Evolutionary conservation across 2,329 filamentous ascomycete species (phyloP), one percentile per base, ranked within the genome.

Genomic region (Cryphonectria nitschkei): DNA sequence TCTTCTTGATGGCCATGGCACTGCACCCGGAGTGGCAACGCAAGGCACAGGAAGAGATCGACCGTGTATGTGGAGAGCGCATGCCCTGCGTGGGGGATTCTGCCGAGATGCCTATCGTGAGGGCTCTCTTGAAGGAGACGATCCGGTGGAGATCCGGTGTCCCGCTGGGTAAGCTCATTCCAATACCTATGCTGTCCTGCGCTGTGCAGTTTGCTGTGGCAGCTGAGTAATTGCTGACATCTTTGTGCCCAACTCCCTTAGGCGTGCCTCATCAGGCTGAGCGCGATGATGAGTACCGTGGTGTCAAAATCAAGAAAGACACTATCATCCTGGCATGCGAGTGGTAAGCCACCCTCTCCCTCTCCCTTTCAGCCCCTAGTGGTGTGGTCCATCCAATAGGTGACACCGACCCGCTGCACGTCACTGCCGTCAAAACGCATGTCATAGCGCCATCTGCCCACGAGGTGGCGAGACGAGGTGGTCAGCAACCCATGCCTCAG

Each of bases 81-180:
- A 81, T 88, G 79, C 87, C 87, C 0, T 84, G 79, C 19, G 82
- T 85, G 46, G 79, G 80, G 9, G 86, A 89, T 74, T 84, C 83
- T 74, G 78, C 84, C 2, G 77, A 83, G 22, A 78, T 89, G 29
- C 87, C 87, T 0, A 86, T 81, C 0, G 82, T 89, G 13, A 80
- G 87, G 22, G 87, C 87, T 1, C 86, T 86, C 58, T 78, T 89
- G 37, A 88, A 89, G 77, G 88, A 90, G 78, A 86, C 85, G 19
- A 76, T 88, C n/a, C 80, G 87, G 61, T 89, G 87, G 87, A 81
- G 86, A 67, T 87, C 87, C 5, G 83, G 86, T 50, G 85, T 88
- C 5, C 86, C 87, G 14, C 79, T 87, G 4, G 84, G 84, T 83
- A 74, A 74, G 80, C 77, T 72, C 32, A 9, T 43, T 1, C 3